These are phyloP conservation scores for Coemansia furcata DNA, from an alignment of 192 early-diverging fungal genomes.

Conservation along the genomic window DNA sequence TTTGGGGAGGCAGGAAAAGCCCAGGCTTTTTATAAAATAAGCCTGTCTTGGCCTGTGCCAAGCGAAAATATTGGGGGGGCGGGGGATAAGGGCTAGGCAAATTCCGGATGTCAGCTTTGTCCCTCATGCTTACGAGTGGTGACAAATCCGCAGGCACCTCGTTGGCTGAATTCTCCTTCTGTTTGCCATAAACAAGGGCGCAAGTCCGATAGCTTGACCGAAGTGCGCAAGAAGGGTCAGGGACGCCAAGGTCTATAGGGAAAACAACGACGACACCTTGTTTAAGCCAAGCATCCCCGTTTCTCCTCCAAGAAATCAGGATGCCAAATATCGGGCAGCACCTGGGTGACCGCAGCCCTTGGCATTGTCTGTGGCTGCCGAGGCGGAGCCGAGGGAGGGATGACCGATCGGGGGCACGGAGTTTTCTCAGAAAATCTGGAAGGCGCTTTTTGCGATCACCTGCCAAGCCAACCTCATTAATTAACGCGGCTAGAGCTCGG, in stretches of 20 bases:
- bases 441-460: not conserved
- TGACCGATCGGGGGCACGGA: not conserved
- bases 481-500: not conserved
- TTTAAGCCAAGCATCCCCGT: not conserved
- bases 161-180: not conserved
- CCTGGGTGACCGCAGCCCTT: not conserved
- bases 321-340: not conserved
- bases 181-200: not conserved
- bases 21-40: not conserved
- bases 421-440: not conserved
- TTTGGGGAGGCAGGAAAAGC: constrained; percentile 1
- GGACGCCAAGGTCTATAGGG: not conserved
- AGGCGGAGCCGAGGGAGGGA: not conserved
- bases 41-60: not conserved
- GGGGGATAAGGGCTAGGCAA: not conserved
- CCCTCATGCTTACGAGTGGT: constrained; percentile 1
- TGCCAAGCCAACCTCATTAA: not conserved
- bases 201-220: not conserved
- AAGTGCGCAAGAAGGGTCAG: not conserved
- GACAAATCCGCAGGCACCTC: not conserved
- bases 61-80: not conserved
- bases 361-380: not conserved
- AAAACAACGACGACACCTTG: not conserved
- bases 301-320: not conserved
- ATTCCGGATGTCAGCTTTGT: not conserved